A percentile compares a stretch with the other conserved stretches of the same genome.
Evolutionary conservation across 2,329 filamentous ascomycete genomes (phyloP).

Genomic region (Trichoderma hamatum): DNA sequence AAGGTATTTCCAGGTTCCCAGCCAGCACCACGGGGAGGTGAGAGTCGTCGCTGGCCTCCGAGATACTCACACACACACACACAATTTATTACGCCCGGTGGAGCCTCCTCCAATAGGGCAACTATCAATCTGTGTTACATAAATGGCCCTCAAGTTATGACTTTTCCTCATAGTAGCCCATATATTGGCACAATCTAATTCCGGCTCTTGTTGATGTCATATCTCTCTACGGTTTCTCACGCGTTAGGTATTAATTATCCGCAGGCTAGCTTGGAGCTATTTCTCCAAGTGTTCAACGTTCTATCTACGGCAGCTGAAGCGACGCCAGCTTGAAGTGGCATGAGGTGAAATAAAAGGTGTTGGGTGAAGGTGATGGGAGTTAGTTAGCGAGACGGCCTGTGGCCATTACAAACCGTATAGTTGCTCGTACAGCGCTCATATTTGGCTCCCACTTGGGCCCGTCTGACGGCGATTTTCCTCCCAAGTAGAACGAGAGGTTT

Average conservation of each 20-base stretch:
- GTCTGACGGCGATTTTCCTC: not conserved
- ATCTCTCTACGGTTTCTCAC: not conserved
- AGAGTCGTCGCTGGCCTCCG: no score
- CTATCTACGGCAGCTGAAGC: slow-evolving; percentile 17
- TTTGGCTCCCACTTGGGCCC: not conserved
- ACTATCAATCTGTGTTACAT: not conserved
- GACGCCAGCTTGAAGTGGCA: not conserved
- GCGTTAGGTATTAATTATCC: not conserved
- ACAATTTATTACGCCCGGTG: not conserved
- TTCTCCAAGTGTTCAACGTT: slow-evolving; percentile 11
- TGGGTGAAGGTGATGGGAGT: not conserved
- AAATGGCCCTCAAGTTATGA: not conserved
- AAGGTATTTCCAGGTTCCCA: no score
- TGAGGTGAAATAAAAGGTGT: not conserved
- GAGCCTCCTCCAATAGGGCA: not conserved
- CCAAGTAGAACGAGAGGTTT: not conserved
- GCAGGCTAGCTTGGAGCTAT: not conserved
- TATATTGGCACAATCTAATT: not conserved
- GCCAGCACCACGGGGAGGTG: no score
- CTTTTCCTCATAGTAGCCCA: not conserved
- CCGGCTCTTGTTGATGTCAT: not conserved
- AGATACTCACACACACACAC: not conserved
- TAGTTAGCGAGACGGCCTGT: not conserved
- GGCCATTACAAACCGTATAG: not conserved
- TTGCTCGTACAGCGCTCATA: not conserved